A percentile compares a stretch with the other conserved stretches of the same genome.
phyloP scores from a whole-genome alignment of 2,329 filamentous ascomycete species.

The Fusarium miscanthi region DNA sequence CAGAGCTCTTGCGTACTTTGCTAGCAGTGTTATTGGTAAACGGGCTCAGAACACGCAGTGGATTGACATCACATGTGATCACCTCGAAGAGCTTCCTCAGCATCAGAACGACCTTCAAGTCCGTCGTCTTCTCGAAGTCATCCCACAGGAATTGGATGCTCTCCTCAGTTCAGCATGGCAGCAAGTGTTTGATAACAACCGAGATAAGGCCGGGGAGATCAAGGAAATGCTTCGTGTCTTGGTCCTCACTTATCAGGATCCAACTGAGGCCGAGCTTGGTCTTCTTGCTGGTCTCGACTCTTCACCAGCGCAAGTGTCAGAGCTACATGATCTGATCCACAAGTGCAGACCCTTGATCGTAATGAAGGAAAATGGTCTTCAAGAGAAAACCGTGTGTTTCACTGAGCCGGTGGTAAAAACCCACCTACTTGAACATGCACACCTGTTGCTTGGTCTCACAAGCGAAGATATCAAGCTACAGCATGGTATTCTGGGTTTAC shows the following conservation, averaged over 20 bases:
- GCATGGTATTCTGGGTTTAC: constrained; percentile 54
- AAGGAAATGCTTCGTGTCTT: constrained; percentile 56
- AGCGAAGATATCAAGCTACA: constrained; percentile 54
- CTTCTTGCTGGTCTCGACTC: constrained; percentile 52
- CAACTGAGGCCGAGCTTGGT: constrained; percentile 52
- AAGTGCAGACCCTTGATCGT: constrained; percentile 54
- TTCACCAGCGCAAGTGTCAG: constrained; percentile 46
- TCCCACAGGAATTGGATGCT: constrained; percentile 53
- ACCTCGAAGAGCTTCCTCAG: constrained; percentile 53
- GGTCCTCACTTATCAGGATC: constrained; percentile 55
- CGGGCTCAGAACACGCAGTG: constrained; percentile 57
- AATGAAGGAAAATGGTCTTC: constrained; percentile 30
- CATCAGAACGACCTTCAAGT: constrained; percentile 53
- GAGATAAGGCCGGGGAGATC: constrained; percentile 50
- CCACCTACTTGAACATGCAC: constrained; percentile 54
- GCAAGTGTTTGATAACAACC: constrained; percentile 50
- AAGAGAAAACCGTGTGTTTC: constrained; percentile 25
- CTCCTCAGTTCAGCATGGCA: constrained; percentile 54
- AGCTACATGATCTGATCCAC: constrained; percentile 51
- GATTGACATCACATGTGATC: constrained; percentile 57
- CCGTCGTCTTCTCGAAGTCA: constrained; percentile 52
- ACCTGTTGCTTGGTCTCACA: constrained; percentile 49
- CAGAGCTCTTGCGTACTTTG: constrained; percentile 56
- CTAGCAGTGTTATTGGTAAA: constrained; percentile 55
- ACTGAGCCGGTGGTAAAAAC: constrained; percentile 49